phyloP scores from a whole-genome alignment of 257 asterid species.

The Paulownia fortunei region DNA sequence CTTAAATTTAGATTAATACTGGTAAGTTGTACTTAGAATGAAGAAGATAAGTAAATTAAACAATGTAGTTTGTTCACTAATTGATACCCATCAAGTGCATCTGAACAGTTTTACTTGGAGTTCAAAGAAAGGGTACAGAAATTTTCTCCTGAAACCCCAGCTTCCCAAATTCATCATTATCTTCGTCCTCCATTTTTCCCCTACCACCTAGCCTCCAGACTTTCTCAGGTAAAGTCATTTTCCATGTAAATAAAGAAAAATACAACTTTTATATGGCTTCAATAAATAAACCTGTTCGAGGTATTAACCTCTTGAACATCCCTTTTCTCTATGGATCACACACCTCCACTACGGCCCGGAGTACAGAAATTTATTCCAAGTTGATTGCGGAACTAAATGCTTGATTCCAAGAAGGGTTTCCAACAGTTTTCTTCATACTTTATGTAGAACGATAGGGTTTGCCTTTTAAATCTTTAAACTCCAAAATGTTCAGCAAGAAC shows the following conservation, averaged over 20 bases:
- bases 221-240: constrained; percentile 35
- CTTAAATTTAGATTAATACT: neutral
- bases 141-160: constrained; percentile 13
- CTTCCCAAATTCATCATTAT: constrained; percentile 34
- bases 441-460: constrained; percentile 31
- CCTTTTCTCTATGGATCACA: constrained; percentile 40
- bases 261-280: constrained; percentile 20
- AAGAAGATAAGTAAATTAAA: neutral
- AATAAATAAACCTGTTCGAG: constrained; percentile 30
- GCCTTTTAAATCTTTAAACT: neutral
- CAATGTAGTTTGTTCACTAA: neutral
- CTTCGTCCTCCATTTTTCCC: constrained; percentile 26
- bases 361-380: constrained; percentile 8
- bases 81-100: neutral
- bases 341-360: neutral
- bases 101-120: neutral
- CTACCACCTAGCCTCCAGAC: constrained; percentile 23
- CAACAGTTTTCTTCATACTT: neutral
- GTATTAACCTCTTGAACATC: constrained; percentile 34
- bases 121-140: neutral
- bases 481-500: constrained; percentile 54
- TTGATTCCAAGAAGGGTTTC: constrained; percentile 26
- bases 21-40: neutral
- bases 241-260: constrained; percentile 24
- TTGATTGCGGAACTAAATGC: constrained; percentile 32